Evolutionary conservation across 2,329 filamentous ascomycete species (phyloP).

Genomic region (Exophiala dermatitidis): DNA sequence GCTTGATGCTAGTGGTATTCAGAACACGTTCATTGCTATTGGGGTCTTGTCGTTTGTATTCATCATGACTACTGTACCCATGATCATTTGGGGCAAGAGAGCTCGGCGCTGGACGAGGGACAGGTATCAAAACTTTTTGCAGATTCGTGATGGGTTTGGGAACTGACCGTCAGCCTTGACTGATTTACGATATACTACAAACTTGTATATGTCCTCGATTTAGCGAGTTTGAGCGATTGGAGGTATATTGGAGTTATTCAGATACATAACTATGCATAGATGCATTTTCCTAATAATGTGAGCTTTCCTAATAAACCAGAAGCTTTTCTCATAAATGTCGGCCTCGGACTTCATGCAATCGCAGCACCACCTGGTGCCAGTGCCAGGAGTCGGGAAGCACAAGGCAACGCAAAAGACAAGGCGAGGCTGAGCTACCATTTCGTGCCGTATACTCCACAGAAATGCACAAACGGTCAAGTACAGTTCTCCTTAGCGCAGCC

Average conservation of each 20-base stretch:
- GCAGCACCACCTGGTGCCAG: too few species aligned
- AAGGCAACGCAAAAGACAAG: background rate
- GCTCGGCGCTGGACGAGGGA: conserved; percentile 43
- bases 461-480: too few species aligned
- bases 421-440: background rate
- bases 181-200: background rate
- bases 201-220: background rate
- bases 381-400: too few species aligned
- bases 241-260: background rate
- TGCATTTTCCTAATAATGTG: too few species aligned
- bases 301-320: too few species aligned
- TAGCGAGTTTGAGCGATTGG: background rate
- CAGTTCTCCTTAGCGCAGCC: too few species aligned
- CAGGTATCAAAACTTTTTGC: conserved; percentile 43
- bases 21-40: conserved; percentile 47
- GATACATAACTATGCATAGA: too few species aligned
- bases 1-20: conserved; percentile 42
- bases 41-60: conserved; percentile 47
- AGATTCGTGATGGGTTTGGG: conserved; percentile 40
- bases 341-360: too few species aligned
- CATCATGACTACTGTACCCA: conserved; percentile 46
- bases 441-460: background rate
- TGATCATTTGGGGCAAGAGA: conserved; percentile 50
- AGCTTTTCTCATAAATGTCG: too few species aligned
- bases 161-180: background rate